phyloP scores from a whole-genome alignment of 768 basidiomycete species.

The Russula abietina region DNA sequence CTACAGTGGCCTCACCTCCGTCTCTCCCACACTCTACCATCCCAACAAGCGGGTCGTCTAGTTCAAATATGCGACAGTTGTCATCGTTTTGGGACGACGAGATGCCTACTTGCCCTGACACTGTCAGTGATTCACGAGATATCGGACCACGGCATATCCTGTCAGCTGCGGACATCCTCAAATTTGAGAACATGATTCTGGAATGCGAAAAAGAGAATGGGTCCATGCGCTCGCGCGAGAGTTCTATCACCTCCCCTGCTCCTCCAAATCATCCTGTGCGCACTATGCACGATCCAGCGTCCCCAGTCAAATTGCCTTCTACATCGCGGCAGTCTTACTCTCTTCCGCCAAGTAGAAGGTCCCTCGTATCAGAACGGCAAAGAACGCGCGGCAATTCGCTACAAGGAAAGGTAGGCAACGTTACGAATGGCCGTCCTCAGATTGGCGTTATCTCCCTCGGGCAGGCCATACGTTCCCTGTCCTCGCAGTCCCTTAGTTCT shows the following conservation, averaged over 20 bases:
- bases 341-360: neutral
- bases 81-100: slow-evolving; percentile 48
- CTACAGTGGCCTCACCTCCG: slow-evolving; percentile 2
- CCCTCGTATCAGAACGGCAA: neutral
- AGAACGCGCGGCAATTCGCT: slow-evolving; percentile 11
- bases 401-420: neutral
- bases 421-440: slow-evolving; percentile 7
- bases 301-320: slow-evolving; percentile 1
- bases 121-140: slow-evolving; percentile 36
- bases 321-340: slow-evolving; percentile 2
- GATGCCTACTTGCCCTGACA: slow-evolving; percentile 35
- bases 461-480: slow-evolving; percentile 2
- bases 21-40: slow-evolving; percentile 9
- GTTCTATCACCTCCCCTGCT: slow-evolving; percentile 17
- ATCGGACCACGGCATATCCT: slow-evolving; percentile 61
- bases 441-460: neutral
- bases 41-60: neutral
- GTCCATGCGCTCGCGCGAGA: slow-evolving; percentile 12
- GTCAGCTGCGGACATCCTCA: slow-evolving; percentile 59
- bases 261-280: slow-evolving; percentile 5
- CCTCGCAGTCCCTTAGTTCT: slow-evolving; percentile 32
- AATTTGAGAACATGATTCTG: slow-evolving; percentile 48
- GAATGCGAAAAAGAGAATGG: slow-evolving; percentile 28
- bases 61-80: neutral
- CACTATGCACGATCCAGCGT: neutral